phyloP scores from a whole-genome alignment of 1,139 yeast species.

The Geotrichum phurueaensis region DNA sequence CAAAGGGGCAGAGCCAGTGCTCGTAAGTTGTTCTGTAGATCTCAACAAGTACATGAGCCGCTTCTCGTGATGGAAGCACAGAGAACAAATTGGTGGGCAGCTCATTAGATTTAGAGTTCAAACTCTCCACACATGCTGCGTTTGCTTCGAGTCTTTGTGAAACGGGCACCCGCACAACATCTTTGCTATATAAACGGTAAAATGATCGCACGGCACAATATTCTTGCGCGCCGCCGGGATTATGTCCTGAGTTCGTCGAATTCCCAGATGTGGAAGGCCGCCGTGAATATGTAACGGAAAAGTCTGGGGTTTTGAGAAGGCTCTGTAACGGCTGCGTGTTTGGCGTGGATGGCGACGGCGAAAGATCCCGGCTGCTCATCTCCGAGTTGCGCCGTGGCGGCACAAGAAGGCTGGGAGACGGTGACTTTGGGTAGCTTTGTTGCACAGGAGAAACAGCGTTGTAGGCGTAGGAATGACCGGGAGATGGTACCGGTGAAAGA shows the following conservation, averaged over 20 bases:
- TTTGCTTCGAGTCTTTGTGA: background rate
- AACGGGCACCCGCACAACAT: conserved; percentile 7
- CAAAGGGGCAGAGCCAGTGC: conserved; percentile 26
- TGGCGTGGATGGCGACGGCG: conserved; percentile 6
- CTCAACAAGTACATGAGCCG: conserved; percentile 15
- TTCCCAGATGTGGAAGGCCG: background rate
- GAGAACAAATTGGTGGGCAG: background rate
- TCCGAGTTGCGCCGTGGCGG: conserved; percentile 11
- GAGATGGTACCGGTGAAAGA: conserved; percentile 2
- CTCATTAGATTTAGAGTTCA: background rate
- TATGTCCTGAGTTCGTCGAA: background rate
- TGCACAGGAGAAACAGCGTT: background rate
- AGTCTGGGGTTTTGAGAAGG: conserved; percentile 12
- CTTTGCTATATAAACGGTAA: conserved; percentile 2
- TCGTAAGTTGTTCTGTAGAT: conserved; percentile 23
- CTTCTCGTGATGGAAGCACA: conserved; percentile 9
- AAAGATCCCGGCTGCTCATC: background rate
- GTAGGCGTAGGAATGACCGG: background rate
- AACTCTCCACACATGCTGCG: background rate
- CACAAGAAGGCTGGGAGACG: conserved; percentile 1
- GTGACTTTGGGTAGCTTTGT: conserved; percentile 4
- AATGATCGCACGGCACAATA: conserved; percentile 5
- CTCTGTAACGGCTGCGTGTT: background rate
- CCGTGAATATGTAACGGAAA: conserved; percentile 4
- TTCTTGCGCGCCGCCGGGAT: background rate